Conservation (phyloP, 768 basidiomycete species). For the Russula sp. region DNA sequence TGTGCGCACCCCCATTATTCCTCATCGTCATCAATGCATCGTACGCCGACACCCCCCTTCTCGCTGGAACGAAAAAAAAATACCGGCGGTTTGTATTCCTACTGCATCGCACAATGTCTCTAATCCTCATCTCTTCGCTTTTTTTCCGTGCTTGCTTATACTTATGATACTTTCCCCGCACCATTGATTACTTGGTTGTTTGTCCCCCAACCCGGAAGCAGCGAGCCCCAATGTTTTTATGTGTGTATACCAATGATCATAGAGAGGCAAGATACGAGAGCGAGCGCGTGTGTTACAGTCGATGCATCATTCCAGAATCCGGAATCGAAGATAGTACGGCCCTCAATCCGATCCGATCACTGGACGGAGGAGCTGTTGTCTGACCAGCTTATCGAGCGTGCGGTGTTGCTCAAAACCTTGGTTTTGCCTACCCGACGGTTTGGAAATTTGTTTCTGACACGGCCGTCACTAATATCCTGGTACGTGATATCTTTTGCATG, state of each 20-base stretch:
- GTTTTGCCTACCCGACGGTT: neutral
- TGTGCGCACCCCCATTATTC: conserved; percentile 1
- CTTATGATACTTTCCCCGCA: conserved; percentile 17
- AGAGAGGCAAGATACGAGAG: conserved; percentile 15
- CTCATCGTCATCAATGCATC: conserved; percentile 15
- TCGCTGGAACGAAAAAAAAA: conserved; percentile 18
- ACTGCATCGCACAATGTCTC: conserved; percentile 14
- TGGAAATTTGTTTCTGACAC: neutral
- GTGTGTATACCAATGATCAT: conserved; percentile 16
- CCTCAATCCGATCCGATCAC: too few relatives aligned
- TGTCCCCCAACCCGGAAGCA: conserved; percentile 15
- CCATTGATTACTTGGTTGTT: conserved; percentile 17
- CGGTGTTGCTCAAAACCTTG: neutral
- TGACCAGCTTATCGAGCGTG: neutral
- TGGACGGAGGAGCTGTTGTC: neutral
- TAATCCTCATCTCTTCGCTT: conserved; percentile 14
- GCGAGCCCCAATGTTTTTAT: conserved; percentile 14
- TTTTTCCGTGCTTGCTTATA: conserved; percentile 19
- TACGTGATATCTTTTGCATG: neutral
- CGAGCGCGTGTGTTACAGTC: neutral
- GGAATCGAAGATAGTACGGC: neutral
- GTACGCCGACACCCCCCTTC: conserved; percentile 9
- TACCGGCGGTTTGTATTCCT: conserved; percentile 18
- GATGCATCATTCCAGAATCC: neutral
- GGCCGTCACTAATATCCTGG: neutral